Evolutionary conservation across 1,284 basidiomycete genomes (phyloP).

Genomic region (Schizopora paradoxa): DNA sequence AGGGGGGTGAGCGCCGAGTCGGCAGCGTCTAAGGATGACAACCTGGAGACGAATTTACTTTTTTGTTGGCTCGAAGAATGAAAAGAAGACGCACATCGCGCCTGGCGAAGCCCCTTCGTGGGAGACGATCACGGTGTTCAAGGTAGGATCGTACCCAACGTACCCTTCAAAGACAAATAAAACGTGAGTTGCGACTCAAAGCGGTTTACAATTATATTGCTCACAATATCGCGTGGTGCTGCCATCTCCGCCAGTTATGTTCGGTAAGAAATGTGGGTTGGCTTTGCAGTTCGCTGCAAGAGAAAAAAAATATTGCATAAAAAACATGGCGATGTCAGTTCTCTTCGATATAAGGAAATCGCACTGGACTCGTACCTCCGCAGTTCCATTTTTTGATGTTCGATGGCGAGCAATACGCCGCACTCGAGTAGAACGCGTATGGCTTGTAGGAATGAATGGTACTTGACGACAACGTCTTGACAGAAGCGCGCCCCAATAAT

Average conservation of each 20-base stretch:
- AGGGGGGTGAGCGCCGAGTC: conserved; percentile 37
- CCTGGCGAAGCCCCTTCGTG: conserved; percentile 30
- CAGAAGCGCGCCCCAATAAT: too few species aligned
- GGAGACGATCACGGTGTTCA: conserved; percentile 29
- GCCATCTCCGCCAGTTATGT: conserved; percentile 23
- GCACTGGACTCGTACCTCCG: conserved; percentile 34
- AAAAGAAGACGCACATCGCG: conserved; percentile 23
- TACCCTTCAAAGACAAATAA: conserved; percentile 32
- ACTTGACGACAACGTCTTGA: conserved; percentile 26
- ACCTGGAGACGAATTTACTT: too few species aligned
- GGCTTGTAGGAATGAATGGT: conserved; percentile 32
- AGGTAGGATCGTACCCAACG: conserved; percentile 30
- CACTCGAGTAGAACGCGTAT: conserved; percentile 39
- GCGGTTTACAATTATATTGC: too few species aligned
- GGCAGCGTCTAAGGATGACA: too few species aligned
- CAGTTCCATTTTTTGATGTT: conserved; percentile 34
- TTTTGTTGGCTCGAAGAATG: too few species aligned
- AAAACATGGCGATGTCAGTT: neutral
- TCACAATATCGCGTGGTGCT: conserved; percentile 20
- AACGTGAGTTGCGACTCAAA: too few species aligned
- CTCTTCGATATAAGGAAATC: too few species aligned
- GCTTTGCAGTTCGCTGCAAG: conserved; percentile 18
- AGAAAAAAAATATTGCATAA: neutral
- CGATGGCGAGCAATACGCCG: conserved; percentile 35
- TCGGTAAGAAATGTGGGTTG: conserved; percentile 21